These are phyloP conservation scores for Actinidia arguta DNA, from an alignment of 179 eudicot species.

Conservation along the genomic window DNA sequence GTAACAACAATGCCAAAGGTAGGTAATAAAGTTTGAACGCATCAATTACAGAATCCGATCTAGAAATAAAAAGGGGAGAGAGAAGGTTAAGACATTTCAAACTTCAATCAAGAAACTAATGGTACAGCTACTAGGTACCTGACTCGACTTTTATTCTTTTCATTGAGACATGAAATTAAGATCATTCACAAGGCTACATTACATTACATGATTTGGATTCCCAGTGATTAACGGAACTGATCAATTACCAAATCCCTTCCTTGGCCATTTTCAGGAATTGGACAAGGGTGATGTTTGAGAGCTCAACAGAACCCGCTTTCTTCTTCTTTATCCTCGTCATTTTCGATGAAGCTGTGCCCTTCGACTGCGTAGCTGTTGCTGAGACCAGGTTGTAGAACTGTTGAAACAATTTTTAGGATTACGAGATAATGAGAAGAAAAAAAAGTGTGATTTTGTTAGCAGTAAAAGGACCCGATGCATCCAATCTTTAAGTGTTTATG, in stretches of 20 bases:
- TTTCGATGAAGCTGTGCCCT: constrained; percentile 57
- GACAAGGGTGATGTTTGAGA: constrained; percentile 77
- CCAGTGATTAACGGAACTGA: not conserved
- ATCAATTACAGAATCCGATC: too few species aligned
- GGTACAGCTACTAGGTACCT: too few species aligned
- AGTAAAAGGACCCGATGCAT: not conserved
- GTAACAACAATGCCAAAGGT: not conserved
- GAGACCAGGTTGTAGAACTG: constrained; percentile 89
- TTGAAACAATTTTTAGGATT: constrained; percentile 18
- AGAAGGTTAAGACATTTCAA: too few species aligned
- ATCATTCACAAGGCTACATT: not conserved
- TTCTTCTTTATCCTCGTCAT: constrained; percentile 78
- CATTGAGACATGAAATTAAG: not conserved
- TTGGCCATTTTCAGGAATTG: constrained; percentile 83
- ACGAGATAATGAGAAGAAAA: not conserved
- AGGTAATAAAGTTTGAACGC: not conserved
- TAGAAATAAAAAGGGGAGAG: too few species aligned
- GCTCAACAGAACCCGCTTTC: constrained; percentile 45
- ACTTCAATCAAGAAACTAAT: too few species aligned
- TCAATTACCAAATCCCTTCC: constrained; percentile 63
- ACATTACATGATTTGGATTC: constrained; percentile 17
- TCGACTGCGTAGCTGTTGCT: constrained; percentile 49
- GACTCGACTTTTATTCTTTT: not conserved
- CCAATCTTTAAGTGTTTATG: not conserved
- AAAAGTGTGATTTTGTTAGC: not conserved